These are phyloP conservation scores for Hemileia vastatrix DNA, from an alignment of 1,284 basidiomycete genomes.

Conservation along the genomic window DNA sequence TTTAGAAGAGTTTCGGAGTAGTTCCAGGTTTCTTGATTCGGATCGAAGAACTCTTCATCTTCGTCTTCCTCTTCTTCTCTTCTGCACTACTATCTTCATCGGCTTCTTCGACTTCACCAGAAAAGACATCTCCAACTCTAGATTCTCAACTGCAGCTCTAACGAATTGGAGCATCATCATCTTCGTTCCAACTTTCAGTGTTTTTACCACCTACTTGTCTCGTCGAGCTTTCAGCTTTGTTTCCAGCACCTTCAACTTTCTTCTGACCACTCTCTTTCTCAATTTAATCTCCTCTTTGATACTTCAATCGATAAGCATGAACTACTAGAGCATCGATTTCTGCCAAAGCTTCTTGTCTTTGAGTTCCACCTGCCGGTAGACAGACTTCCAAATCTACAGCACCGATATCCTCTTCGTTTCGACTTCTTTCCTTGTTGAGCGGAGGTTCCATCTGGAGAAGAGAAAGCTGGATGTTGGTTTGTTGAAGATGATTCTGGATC, in stretches of 20 bases:
- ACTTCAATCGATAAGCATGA: slow-evolving; percentile 39
- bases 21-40: neutral
- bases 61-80: slow-evolving; percentile 31
- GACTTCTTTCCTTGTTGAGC: too few relatives aligned
- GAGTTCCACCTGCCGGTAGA: slow-evolving; percentile 34
- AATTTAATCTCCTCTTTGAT: slow-evolving; percentile 39
- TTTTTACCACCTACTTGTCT: slow-evolving; percentile 24
- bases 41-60: slow-evolving; percentile 23
- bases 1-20: neutral
- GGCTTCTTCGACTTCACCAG: slow-evolving; percentile 37
- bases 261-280: slow-evolving; percentile 32
- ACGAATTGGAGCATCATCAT: slow-evolving; percentile 37
- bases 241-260: slow-evolving; percentile 33
- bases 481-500: neutral
- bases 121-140: slow-evolving; percentile 38
- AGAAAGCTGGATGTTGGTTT: too few relatives aligned
- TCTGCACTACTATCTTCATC: slow-evolving; percentile 27
- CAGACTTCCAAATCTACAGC: slow-evolving; percentile 31
- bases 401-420: too few relatives aligned
- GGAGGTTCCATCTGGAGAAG: too few relatives aligned
- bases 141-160: slow-evolving; percentile 36
- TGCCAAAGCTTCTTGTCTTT: slow-evolving; percentile 31
- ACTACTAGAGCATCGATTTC: slow-evolving; percentile 40
- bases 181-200: slow-evolving; percentile 8
- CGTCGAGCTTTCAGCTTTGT: slow-evolving; percentile 23